Evolutionary conservation across 169 alveolate genomes (phyloP), one percentile per base, ranked within the genome.

Genomic region (Eimeria acervulina): DNA sequence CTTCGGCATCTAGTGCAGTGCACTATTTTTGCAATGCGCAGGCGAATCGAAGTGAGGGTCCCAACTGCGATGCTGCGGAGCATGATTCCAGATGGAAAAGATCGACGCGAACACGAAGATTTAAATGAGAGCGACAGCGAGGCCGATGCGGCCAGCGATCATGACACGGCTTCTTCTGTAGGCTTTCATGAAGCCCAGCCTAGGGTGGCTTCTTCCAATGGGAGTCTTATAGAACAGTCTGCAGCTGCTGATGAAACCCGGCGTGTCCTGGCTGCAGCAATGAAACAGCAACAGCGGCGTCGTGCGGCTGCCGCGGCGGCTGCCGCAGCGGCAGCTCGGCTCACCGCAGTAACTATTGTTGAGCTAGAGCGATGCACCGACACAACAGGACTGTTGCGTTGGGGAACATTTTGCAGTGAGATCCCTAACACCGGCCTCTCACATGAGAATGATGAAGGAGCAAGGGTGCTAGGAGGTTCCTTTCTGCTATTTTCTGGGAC

Each of bases 111-210:
- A 10, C 55, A 87, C 31, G 93, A 55, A 38, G 93, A 87, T 23
- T 23, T 87, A n/a, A 87, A 70, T 44, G 93, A 83, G 31, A 87
- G 83, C 70, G 93, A 87, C 17, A 87, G 93, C 81, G 93, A 87
- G 47, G 47, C 63, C 47, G 93, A 87, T 55, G 42, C 26, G 2
- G 63, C 42, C 51, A 36, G 83, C 80, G 93, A 87, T n/a, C 70
- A 28, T 2, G 81, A 87, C 40, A 51, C 91, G 13, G 26, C 17
- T 15, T 52, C 61, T 12, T 52, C 74, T 51, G 70, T 51, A 83
- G 51, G 51, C 47, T 33, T 76, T 83, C 38, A 33, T 15, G 74
- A 83, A 52, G 66, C 74, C 66, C 51, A 59, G 42, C 51, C 61
- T 31, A 52, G 40, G 36, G 31, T 0, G 21, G 51, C 36, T 87